phyloP scores from a whole-genome alignment of 495 filamentous ascomycete genomes.

The Talaromyces stipitatus region DNA sequence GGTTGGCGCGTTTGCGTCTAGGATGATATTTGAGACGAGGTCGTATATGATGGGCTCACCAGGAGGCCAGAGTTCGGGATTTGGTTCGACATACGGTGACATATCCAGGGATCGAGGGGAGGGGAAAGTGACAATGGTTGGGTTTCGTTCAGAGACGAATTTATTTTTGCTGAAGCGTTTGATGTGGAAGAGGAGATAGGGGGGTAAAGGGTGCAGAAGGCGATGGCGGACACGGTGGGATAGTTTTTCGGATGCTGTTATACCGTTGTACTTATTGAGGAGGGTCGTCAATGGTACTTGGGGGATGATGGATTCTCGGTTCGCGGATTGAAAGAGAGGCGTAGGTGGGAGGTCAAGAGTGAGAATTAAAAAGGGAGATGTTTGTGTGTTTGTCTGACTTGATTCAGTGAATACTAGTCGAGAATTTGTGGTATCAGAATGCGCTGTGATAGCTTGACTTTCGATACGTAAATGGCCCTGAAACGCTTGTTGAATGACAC shows the following conservation, averaged over 20 bases:
- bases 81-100: constrained; percentile 78
- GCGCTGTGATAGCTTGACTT: constrained; percentile 88
- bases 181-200: constrained; percentile 89
- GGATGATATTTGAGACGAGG: constrained; percentile 88
- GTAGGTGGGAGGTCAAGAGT: constrained; percentile 89
- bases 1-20: constrained; percentile 62
- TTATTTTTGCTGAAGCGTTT: constrained; percentile 96
- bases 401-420: constrained; percentile 92
- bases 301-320: constrained; percentile 89
- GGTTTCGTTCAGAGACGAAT: constrained; percentile 91
- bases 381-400: constrained; percentile 65
- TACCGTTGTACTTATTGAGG: constrained; percentile 89
- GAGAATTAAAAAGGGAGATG: constrained; percentile 75
- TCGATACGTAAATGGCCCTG: constrained; percentile 89
- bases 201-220: constrained; percentile 84
- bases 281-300: constrained; percentile 87
- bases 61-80: constrained; percentile 49
- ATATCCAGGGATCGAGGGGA: constrained; percentile 71
- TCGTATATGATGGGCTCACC: constrained; percentile 93
- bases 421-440: constrained; percentile 73
- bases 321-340: constrained; percentile 92
- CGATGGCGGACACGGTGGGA: constrained; percentile 82
- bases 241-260: constrained; percentile 79
- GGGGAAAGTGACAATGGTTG: constrained; percentile 95
- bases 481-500: constrained; percentile 84